Evolutionary conservation across 768 basidiomycete species (phyloP).

Genomic region (Pleurotus tuoliensis): DNA sequence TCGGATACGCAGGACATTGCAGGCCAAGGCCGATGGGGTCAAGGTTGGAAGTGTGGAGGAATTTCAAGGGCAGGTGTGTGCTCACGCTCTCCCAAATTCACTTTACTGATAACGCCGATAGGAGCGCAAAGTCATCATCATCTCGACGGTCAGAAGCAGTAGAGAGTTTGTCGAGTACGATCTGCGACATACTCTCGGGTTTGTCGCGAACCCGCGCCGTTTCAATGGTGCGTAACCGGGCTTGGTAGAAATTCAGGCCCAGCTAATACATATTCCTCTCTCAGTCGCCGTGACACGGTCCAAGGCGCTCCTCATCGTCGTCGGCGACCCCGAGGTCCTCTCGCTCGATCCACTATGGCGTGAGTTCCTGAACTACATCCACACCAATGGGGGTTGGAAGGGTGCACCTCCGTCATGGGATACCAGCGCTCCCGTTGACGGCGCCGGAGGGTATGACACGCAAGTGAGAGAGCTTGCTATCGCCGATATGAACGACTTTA

Average conservation of each 20-base stretch:
- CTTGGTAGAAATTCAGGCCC: background rate
- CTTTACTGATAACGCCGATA: conserved; percentile 13
- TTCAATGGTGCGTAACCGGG: conserved; percentile 45
- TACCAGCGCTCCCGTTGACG: conserved; percentile 30
- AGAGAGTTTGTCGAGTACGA: conserved; percentile 45
- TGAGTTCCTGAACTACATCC: conserved; percentile 53
- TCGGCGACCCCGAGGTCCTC: conserved; percentile 57
- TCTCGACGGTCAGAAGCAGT: conserved; percentile 57
- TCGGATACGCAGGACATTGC: conserved; percentile 40
- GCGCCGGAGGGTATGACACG: conserved; percentile 36
- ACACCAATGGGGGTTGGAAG: conserved; percentile 49
- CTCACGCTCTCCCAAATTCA: conserved; percentile 15
- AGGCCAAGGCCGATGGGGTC: conserved; percentile 32
- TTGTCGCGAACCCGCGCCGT: conserved; percentile 50
- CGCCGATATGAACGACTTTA: conserved; percentile 39
- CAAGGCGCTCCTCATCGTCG: conserved; percentile 52
- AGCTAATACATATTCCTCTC: background rate
- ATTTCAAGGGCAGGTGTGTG: conserved; percentile 58
- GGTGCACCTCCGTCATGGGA: conserved; percentile 52
- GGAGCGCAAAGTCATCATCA: conserved; percentile 56
- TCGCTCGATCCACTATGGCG: conserved; percentile 64
- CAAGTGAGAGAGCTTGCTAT: conserved; percentile 25
- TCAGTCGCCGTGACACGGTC: conserved; percentile 62
- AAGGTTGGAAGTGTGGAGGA: conserved; percentile 67
- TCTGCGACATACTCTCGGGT: conserved; percentile 50